phyloP scores from a whole-genome alignment of 768 basidiomycete species.

The Pleurotus platypus region DNA sequence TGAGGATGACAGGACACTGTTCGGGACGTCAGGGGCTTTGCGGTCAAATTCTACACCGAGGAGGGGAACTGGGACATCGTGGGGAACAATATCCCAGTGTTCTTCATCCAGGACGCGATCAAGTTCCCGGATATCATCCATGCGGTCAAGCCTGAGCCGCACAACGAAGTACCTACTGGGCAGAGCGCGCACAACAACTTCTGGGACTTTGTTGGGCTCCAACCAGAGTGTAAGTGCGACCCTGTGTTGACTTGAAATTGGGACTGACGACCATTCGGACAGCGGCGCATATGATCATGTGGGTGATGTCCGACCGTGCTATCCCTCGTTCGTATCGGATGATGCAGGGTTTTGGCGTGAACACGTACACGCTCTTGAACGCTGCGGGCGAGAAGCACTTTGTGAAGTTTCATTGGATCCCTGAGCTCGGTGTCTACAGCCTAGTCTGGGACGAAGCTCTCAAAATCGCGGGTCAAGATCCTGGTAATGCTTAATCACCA shows the following conservation, averaged over 20 bases:
- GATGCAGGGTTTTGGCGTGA: conserved; percentile 90
- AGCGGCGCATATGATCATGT: conserved; percentile 77
- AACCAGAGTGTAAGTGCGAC: conserved; percentile 51
- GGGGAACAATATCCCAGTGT: conserved; percentile 80
- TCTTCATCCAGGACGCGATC: conserved; percentile 78
- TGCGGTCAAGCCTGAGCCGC: conserved; percentile 81
- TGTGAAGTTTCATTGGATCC: conserved; percentile 86
- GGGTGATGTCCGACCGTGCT: conserved; percentile 81
- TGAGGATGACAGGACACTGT: conserved; percentile 55
- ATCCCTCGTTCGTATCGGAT: conserved; percentile 84
- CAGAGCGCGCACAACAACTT: conserved; percentile 80
- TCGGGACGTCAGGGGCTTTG: conserved; percentile 86
- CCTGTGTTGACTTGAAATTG: neutral
- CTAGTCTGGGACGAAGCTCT: conserved; percentile 89
- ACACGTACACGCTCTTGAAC: conserved; percentile 79
- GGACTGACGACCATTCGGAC: neutral
- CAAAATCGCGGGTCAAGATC: conserved; percentile 80
- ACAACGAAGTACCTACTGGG: conserved; percentile 73
- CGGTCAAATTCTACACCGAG: conserved; percentile 76
- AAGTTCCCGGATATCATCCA: conserved; percentile 88
- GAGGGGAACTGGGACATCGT: conserved; percentile 90
- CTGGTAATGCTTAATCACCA: conserved; percentile 36
- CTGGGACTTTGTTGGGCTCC: conserved; percentile 79
- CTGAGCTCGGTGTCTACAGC: conserved; percentile 80
- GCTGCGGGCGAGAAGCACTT: conserved; percentile 64